Percentiles rank a stretch among this genome's conserved stretches.
Evolutionary conservation across 345 rosid genomes (phyloP).

Genomic region (Eucalyptus shirleyi): DNA sequence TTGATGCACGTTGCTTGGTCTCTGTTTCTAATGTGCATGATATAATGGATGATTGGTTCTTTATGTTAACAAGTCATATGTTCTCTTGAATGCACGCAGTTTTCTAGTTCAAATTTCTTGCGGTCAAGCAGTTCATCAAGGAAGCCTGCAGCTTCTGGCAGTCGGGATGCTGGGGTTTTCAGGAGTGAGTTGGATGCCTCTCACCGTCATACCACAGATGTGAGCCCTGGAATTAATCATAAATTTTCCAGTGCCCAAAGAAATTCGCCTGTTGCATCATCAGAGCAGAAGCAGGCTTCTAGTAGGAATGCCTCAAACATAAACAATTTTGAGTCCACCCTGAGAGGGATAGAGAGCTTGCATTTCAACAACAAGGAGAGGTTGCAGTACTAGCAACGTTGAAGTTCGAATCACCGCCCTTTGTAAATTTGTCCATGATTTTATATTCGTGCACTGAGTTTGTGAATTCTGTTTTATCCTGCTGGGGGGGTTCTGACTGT

Average conservation of each 20-base stretch:
- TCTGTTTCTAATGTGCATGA: neutral
- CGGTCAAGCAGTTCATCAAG: conserved; percentile 50
- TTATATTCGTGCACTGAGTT: neutral
- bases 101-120: conserved; percentile 43
- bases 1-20: neutral
- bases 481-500: neutral
- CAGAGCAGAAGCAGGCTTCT: conserved; percentile 47
- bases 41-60: neutral
- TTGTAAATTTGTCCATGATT: conserved; percentile 20
- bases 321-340: conserved; percentile 60
- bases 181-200: conserved; percentile 47
- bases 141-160: conserved; percentile 38
- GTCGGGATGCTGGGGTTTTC: conserved; percentile 29
- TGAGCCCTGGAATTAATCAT: conserved; percentile 25
- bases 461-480: neutral
- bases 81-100: conserved; percentile 15
- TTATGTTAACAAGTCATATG: neutral
- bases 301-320: conserved; percentile 35
- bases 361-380: conserved; percentile 44
- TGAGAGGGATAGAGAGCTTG: conserved; percentile 70
- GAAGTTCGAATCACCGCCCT: neutral
- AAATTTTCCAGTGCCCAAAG: conserved; percentile 48
- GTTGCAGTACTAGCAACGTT: conserved; percentile 11
- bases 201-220: conserved; percentile 20
- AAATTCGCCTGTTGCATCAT: conserved; percentile 37